Base-by-base conservation (phyloP, 139 green algal species). In the Raphidocelis subcapitata region DNA sequence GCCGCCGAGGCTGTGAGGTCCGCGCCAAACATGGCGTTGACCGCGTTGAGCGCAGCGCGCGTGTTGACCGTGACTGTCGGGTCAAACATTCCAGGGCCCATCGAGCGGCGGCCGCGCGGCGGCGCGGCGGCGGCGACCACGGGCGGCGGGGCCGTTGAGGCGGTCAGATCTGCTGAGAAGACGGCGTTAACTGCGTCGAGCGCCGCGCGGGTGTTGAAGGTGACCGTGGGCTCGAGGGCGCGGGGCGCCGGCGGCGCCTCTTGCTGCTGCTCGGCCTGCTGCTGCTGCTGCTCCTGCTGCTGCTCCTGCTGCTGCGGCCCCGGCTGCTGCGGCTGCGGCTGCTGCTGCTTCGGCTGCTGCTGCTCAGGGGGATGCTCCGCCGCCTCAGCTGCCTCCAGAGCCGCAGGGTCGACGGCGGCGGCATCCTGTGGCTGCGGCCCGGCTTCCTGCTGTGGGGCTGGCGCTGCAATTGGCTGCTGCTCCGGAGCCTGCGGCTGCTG, bases 1-100 rank as follows among this genome's bases (percentile, higher is more conserved):
- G 41, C 41, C 8, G 12, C 41, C 8, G 8, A 20, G 41, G 41
- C 41, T 12, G 41, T 49, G 52, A 81, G 71, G 32, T 79, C 75
- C 10, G 67, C 67, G 35, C 73, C 78, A 47, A 94, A 94, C 72
- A 91, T 82, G 16, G 73, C 63, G 63, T 93, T 93, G 2, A 94
- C 59, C 0, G 85, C 76, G 1, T 85, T 82, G 31, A 92, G 89
- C 0, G 89, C 89, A 3, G 77, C 84, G 0, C 72, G 69, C 0
- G 89, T 93, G 60, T 69, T 79, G 23, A 94, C 81, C 1, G 89
- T 94, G 35, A 93, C 67, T 3, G 81, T 89, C 5, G 81, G 81
- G 55, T 87, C 41, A 49, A 49, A n/a, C n/a, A n/a, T n/a, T n/a
- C n/a, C n/a, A 12, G 41, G 41, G 41, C 41, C 41, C 41, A 49